Evolutionary conservation across 2,329 filamentous ascomycete genomes (phyloP), one percentile per base, ranked within the genome.

Genomic region (Aureobasidium sp.): DNA sequence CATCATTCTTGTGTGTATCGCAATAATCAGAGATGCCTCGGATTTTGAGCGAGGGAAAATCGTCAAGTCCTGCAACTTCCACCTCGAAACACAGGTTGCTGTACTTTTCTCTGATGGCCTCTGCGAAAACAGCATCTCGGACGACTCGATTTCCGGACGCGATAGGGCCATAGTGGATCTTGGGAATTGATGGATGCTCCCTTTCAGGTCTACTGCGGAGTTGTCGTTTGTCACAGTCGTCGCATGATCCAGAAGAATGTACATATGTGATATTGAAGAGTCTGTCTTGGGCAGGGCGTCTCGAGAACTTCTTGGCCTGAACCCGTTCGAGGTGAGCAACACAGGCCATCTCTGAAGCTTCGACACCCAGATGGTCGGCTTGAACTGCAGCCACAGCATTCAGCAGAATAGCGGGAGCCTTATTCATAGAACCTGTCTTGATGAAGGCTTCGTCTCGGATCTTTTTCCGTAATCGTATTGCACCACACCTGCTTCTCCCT

Each of bases 1-100:
- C 43, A 6, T 75, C 69, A 59, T 73, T 74, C 66, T 75, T 77
- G 63, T 76, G 73, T 2, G 72, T 70, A 43, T 71, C 68, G 2
- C 55, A 27, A 31, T 70, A 70, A 38, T 70, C 67, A 10, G 60
- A 70, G 6, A 70, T 64, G 1, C 72, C 72, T 4, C 72, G 67
- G 29, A 75, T 67, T 15, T 71, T 65, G 13, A 73, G 29, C 43
- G 66, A 71, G 6, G 64, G 69, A 31, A 72, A 69, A 29, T 29
- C 25, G 18, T 67, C 61, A 2, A 69, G 54, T 0, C 68, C 67
- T 11, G 67, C 67, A 4, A 66, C 67, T 38, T 69, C 68, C 67
- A 68, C 69, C 45, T 69, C 68, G 11, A 69, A 69, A 38, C 67
- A 67, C 2, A 69, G 9, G 6, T 67, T 53, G 2, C 25, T 31